phyloP scores from a whole-genome alignment of 441 rosid species.

The Euphorbia corollata region DNA sequence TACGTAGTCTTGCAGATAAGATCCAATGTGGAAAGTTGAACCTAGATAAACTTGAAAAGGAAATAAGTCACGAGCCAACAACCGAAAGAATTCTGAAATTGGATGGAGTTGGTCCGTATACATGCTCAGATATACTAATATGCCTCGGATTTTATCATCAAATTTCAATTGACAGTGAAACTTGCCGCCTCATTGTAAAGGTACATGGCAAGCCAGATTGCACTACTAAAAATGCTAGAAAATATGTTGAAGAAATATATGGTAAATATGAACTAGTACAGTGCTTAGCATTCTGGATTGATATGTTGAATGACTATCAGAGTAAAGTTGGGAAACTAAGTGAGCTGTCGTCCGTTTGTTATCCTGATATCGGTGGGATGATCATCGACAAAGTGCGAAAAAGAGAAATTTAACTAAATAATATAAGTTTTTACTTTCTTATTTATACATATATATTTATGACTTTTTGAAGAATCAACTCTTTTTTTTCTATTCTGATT shows the following conservation, averaged over 20 bases:
- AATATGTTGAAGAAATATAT: slow-evolving; percentile 26
- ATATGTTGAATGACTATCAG: slow-evolving; percentile 24
- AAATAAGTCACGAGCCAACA: not conserved
- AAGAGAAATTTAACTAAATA: too few species aligned
- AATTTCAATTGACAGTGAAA: too few species aligned
- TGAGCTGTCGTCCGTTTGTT: slow-evolving; percentile 13
- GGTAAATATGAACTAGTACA: slow-evolving; percentile 34
- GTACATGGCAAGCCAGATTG: slow-evolving; percentile 20
- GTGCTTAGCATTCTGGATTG: slow-evolving; percentile 33
- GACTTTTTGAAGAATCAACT: too few species aligned
- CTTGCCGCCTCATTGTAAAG: slow-evolving; percentile 30
- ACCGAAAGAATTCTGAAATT: slow-evolving; percentile 12
- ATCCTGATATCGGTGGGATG: slow-evolving; percentile 13
- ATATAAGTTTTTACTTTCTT: too few species aligned
- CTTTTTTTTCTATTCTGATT: too few species aligned
- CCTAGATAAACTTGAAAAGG: slow-evolving; percentile 21
- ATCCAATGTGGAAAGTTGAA: slow-evolving; percentile 25
- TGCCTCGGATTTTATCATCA: too few species aligned
- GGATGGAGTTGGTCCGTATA: too few species aligned
- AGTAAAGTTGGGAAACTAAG: slow-evolving; percentile 27
- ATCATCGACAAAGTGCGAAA: too few species aligned
- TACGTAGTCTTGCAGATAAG: slow-evolving; percentile 24
- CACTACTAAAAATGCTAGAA: not conserved
- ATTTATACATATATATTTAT: too few species aligned
- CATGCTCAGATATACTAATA: too few species aligned